phyloP scores from a whole-genome alignment of 345 rosid genomes.

The Litchi chinensis region DNA sequence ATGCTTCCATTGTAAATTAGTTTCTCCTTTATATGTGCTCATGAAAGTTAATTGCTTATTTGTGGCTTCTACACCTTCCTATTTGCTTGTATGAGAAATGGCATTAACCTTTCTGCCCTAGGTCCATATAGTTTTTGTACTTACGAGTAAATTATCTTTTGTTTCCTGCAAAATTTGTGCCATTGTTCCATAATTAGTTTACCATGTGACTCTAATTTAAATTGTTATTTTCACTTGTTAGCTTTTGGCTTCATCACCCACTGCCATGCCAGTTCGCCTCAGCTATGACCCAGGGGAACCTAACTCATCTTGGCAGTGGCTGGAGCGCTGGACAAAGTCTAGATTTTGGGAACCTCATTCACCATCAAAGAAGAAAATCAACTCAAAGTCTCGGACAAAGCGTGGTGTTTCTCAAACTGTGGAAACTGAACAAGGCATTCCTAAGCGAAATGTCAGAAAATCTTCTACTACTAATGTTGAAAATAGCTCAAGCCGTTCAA shows the following conservation, averaged over 20 bases:
- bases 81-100: conserved; percentile 3
- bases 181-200: background rate
- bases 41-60: background rate
- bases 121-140: background rate
- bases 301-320: conserved; percentile 68
- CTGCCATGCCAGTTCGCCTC: conserved; percentile 45
- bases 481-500: conserved; percentile 38
- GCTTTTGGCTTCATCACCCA: conserved; percentile 60
- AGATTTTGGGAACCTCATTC: conserved; percentile 56
- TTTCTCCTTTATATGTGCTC: background rate
- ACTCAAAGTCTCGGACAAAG: conserved; percentile 39
- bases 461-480: conserved; percentile 40
- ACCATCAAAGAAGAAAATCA: conserved; percentile 36
- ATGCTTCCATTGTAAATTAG: background rate
- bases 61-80: background rate
- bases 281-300: conserved; percentile 58
- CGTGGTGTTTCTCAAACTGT: conserved; percentile 35
- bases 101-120: background rate
- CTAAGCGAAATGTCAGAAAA: conserved; percentile 51
- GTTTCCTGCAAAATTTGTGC: background rate
- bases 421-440: conserved; percentile 41
- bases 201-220: background rate
- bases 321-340: conserved; percentile 70
- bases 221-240: conserved; percentile 36
- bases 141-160: background rate